phyloP scores from a whole-genome alignment of 352 stramenopile species.

The Phytopythium litorale region DNA sequence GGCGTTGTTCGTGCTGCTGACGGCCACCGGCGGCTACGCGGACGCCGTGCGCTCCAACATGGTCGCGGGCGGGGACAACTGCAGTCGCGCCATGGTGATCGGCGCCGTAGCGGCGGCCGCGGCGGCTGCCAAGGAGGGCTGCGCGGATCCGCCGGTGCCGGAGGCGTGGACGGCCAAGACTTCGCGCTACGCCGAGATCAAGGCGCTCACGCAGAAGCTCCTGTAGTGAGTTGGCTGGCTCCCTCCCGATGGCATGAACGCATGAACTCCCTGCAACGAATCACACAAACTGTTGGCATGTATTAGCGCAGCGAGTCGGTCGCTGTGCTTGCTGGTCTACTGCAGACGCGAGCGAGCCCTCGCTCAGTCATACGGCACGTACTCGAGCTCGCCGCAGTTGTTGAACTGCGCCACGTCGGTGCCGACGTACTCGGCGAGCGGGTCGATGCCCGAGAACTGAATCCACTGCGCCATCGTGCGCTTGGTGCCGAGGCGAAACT shows the following conservation, averaged over 20 bases:
- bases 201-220: constrained; percentile 29
- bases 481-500: constrained; percentile 69
- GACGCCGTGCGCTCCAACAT: constrained; percentile 55
- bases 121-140: neutral
- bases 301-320: no score
- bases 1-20: constrained; percentile 56
- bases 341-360: no score
- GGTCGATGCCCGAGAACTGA: constrained; percentile 77
- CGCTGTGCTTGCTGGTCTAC: neutral
- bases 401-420: constrained; percentile 60
- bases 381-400: constrained; percentile 65
- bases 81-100: constrained; percentile 60
- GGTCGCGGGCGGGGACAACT: constrained; percentile 63
- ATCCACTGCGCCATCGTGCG: constrained; percentile 75
- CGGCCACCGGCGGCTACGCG: constrained; percentile 26
- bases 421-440: constrained; percentile 50
- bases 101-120: constrained; percentile 45
- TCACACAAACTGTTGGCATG: no score
- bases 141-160: neutral
- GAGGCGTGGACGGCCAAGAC: constrained; percentile 4
- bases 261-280: no score
- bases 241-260: no score
- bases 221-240: constrained; percentile 2
- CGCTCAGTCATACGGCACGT: constrained; percentile 43
- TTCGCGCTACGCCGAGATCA: constrained; percentile 25